Evolutionary conservation across 257 asterid genomes (phyloP).

Genomic region (Lycium ferocissimum): DNA sequence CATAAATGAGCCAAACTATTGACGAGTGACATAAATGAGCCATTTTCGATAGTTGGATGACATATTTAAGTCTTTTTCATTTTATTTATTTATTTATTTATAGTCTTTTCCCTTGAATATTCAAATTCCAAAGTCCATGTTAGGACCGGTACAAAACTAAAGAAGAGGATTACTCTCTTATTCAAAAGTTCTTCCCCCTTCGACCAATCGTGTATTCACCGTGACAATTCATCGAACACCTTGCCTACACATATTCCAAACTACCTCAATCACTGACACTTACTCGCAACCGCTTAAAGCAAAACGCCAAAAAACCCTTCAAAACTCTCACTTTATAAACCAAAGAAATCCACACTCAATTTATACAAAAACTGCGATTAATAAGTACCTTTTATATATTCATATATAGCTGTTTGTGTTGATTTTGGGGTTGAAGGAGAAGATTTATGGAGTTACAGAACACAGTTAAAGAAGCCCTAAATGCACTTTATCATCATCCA

Average conservation of each 20-base stretch:
- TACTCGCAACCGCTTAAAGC: not conserved
- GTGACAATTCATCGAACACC: conserved; percentile 20
- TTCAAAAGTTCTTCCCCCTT: conserved; percentile 17
- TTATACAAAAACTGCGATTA: not conserved
- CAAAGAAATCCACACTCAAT: not conserved
- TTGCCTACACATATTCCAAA: conserved; percentile 6
- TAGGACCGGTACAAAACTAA: not conserved
- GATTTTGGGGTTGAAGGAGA: conserved; percentile 23
- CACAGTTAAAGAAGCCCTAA: conserved; percentile 99
- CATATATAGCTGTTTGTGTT: conserved; percentile 25
- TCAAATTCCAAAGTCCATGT: not conserved
- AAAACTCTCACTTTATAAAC: not conserved
- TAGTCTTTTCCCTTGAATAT: not conserved
- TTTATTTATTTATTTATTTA: too few relatives aligned
- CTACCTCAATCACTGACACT: not conserved
- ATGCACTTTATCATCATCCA: conserved; percentile 93
- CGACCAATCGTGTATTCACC: conserved; percentile 6
- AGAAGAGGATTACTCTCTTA: conserved; percentile 1
- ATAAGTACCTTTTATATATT: not conserved
- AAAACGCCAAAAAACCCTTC: conserved; percentile 27
- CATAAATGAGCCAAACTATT: too few relatives aligned
- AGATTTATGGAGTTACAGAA: conserved; percentile 85
- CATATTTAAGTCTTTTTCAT: too few relatives aligned
- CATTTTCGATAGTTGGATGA: too few relatives aligned
- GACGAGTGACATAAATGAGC: too few relatives aligned